phyloP scores from a whole-genome alignment of 169 alveolate genomes.

The Plasmodium adleri region DNA sequence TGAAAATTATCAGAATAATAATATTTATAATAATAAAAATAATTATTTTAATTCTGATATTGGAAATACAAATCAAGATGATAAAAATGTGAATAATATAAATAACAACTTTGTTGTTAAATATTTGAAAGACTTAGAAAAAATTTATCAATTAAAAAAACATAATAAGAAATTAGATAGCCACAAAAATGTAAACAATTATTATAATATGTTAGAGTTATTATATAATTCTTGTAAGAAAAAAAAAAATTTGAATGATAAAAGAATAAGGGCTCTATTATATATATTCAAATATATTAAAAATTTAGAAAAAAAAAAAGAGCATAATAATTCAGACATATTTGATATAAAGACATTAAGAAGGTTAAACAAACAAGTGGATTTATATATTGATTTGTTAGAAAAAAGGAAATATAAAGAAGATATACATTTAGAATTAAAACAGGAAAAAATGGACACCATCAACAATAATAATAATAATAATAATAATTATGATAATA shows the following conservation, averaged over 20 bases:
- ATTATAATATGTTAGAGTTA: conserved; percentile 48
- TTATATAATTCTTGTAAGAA: conserved; percentile 34
- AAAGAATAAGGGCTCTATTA: conserved; percentile 36
- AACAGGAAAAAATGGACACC: not conserved
- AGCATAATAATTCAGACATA: conserved; percentile 21
- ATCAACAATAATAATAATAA: not conserved
- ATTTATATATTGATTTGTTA: conserved; percentile 40
- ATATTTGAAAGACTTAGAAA: conserved; percentile 34
- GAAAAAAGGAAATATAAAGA: conserved; percentile 42
- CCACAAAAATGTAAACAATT: conserved; percentile 7
- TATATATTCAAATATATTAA: conserved; percentile 58
- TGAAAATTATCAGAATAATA: not conserved
- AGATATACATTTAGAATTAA: conserved; percentile 11
- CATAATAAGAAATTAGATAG: conserved; percentile 25
- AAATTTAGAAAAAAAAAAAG: conserved; percentile 34
- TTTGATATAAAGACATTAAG: conserved; percentile 24
- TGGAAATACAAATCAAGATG: not conserved
- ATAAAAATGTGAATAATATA: not conserved
- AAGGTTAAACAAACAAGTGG: conserved; percentile 50
- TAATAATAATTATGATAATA: not conserved
- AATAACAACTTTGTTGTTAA: conserved; percentile 18
- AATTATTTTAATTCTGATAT: not conserved
- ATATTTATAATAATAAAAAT: not conserved
- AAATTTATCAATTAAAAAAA: conserved; percentile 27
- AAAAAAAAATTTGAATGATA: conserved; percentile 35